phyloP scores from a whole-genome alignment of 306 rosid species.

The Myrica gale region DNA sequence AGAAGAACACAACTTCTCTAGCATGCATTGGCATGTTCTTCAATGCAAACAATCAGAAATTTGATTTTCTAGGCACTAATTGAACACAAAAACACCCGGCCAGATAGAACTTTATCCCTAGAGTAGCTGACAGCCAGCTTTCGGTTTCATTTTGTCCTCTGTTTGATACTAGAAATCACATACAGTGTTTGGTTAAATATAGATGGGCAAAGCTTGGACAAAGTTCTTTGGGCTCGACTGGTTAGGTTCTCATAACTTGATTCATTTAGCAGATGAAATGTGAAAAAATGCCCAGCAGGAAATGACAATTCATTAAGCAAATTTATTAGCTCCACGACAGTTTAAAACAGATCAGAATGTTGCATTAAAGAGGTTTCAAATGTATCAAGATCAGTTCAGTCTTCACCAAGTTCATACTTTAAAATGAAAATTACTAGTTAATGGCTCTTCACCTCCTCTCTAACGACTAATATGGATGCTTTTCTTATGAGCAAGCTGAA shows the following conservation, averaged over 20 bases:
- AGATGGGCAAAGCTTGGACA: background rate
- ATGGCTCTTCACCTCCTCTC: background rate
- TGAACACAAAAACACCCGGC: background rate
- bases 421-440: background rate
- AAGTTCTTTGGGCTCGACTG: background rate
- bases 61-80: background rate
- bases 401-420: background rate
- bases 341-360: background rate
- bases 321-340: background rate
- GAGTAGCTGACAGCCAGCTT: background rate
- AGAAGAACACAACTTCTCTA: background rate
- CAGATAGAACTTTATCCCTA: background rate
- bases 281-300: background rate
- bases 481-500: too few relatives aligned
- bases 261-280: background rate
- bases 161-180: constrained; percentile 1
- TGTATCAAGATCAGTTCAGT: background rate
- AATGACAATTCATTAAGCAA: background rate
- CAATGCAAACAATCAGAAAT: background rate
- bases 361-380: background rate
- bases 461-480: background rate
- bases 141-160: background rate
- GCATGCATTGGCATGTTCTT: background rate
- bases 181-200: background rate
- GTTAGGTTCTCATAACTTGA: background rate